These are phyloP conservation scores for Pleurotus sapidus DNA, from an alignment of 768 basidiomycete species.

Conservation along the genomic window DNA sequence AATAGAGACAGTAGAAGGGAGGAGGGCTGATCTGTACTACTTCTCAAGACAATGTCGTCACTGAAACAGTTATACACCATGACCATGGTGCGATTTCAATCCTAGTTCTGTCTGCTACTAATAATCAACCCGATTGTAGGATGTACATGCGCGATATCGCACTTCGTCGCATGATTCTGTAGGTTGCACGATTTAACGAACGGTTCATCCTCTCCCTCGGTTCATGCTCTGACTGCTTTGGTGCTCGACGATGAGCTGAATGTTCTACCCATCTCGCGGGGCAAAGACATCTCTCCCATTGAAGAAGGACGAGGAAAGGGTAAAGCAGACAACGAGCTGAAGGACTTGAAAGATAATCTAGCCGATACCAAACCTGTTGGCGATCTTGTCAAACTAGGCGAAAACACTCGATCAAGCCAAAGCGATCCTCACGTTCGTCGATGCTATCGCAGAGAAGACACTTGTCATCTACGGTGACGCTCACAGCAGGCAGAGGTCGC, in stretches of 20 bases:
- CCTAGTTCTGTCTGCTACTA: neutral
- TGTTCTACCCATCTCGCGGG: conserved; percentile 92
- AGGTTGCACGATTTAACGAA: conserved; percentile 95
- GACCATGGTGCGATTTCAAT: conserved; percentile 58
- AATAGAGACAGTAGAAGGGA: conserved; percentile 98
- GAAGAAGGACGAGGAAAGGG: conserved; percentile 30
- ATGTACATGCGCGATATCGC: conserved; percentile 92
- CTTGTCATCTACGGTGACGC: conserved; percentile 91
- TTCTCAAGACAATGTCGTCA: conserved; percentile 94
- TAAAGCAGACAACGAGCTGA: conserved; percentile 62
- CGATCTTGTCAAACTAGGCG: conserved; percentile 83
- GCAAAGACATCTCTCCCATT: conserved; percentile 84
- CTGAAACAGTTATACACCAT: conserved; percentile 90
- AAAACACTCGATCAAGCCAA: conserved; percentile 95
- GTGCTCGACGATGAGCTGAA: conserved; percentile 98
- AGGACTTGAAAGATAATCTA: conserved; percentile 73
- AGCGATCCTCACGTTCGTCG: conserved; percentile 91
- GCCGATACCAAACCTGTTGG: conserved; percentile 85
- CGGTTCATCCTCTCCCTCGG: conserved; percentile 97
- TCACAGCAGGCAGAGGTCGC: conserved; percentile 92
- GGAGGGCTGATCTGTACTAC: conserved; percentile 84
- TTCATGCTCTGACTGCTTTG: conserved; percentile 87
- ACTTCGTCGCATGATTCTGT: conserved; percentile 89
- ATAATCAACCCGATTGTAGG: conserved; percentile 42
- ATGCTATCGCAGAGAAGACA: conserved; percentile 91